These are phyloP conservation scores for Didymella pomorum DNA, from an alignment of 2,329 filamentous ascomycete species.

Conservation along the genomic window DNA sequence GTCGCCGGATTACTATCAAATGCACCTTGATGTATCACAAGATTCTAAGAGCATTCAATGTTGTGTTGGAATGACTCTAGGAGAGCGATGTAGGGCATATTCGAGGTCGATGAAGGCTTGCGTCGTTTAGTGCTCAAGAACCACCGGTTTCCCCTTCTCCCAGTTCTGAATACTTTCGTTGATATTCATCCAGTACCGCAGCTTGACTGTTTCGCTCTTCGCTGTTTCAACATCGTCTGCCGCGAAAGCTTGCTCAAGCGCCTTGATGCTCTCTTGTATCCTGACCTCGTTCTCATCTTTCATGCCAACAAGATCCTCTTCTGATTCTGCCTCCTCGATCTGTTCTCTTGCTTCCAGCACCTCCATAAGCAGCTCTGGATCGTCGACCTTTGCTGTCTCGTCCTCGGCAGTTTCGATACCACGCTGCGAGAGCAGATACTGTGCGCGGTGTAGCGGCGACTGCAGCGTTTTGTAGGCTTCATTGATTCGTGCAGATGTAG, in stretches of 20 bases:
- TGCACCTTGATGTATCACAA: constrained; percentile 2
- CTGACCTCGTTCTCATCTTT: constrained; percentile 72
- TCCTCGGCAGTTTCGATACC: constrained; percentile 82
- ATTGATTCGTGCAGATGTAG: constrained; percentile 83
- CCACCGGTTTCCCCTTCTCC: constrained; percentile 76
- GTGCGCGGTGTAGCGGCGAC: constrained; percentile 81
- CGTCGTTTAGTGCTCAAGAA: constrained; percentile 60
- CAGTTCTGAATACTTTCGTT: constrained; percentile 80
- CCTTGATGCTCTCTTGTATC: constrained; percentile 68
- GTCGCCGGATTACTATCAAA: constrained; percentile 5
- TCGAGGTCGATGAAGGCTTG: not conserved
- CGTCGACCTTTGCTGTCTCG: constrained; percentile 74
- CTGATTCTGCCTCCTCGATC: constrained; percentile 64
- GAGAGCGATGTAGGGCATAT: constrained; percentile 5
- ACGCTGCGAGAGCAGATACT: constrained; percentile 78
- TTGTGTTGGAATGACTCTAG: not conserved
- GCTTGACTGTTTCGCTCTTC: constrained; percentile 73
- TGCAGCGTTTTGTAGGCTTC: constrained; percentile 87
- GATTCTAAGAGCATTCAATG: not conserved
- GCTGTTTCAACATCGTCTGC: constrained; percentile 71
- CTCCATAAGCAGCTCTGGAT: constrained; percentile 75
- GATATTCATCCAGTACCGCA: constrained; percentile 93
- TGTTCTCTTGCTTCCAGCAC: constrained; percentile 77
- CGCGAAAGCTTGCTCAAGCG: constrained; percentile 71
- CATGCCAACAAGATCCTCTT: constrained; percentile 69